phyloP scores from a whole-genome alignment of 73 alveolate genomes.

The Vitrella brassicaformis region DNA sequence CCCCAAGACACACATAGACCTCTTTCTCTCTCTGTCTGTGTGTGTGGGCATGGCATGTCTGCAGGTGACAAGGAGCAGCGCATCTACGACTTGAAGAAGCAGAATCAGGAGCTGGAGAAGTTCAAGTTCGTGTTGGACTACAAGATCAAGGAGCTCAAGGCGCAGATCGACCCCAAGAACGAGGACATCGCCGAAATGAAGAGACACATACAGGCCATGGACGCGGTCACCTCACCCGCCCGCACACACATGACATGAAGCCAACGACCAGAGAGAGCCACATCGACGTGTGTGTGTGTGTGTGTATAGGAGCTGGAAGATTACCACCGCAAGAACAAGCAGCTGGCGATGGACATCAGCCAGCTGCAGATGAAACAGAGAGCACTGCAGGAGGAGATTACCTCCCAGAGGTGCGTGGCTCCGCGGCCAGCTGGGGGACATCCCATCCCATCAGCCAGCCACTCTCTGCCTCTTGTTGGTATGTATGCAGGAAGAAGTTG shows the following conservation, averaged over 20 bases:
- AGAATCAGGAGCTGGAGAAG: constrained; percentile 85
- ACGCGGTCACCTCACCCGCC: too few species aligned
- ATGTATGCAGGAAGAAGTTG: constrained; percentile 39
- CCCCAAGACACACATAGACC: too few species aligned
- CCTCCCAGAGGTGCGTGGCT: neutral
- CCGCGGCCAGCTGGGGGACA: neutral
- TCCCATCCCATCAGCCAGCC: neutral
- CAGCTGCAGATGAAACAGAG: constrained; percentile 66
- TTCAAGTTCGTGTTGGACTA: constrained; percentile 82
- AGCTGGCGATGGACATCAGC: constrained; percentile 55
- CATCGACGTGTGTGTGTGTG: too few species aligned
- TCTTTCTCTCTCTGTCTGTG: too few species aligned
- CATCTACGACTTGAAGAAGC: constrained; percentile 76
- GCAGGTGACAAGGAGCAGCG: constrained; percentile 76
- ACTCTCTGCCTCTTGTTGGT: neutral
- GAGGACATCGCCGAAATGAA: constrained; percentile 69
- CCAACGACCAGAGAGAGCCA: constrained; percentile 44
- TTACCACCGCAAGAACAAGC: constrained; percentile 59
- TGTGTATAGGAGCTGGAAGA: constrained; percentile 60
- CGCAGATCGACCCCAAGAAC: constrained; percentile 84
- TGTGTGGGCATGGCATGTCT: too few species aligned
- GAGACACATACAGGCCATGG: constrained; percentile 58
- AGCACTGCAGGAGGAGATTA: constrained; percentile 59
- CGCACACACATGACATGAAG: too few species aligned
- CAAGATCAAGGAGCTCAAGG: constrained; percentile 81